phyloP scores from a whole-genome alignment of 805 yeast species.

The Sugiyamaella chiloensis region DNA sequence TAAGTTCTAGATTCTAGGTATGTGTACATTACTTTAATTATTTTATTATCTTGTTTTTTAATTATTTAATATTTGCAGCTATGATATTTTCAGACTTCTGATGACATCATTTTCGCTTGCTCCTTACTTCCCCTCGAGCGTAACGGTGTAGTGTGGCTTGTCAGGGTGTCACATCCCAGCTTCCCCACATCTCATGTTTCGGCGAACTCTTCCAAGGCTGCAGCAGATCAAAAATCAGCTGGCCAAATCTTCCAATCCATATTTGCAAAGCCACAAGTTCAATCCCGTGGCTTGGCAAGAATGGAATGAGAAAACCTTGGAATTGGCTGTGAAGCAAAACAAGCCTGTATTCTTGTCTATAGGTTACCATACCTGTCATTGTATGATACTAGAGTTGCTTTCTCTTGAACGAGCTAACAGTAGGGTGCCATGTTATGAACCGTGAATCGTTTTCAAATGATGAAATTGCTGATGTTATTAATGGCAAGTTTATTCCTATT shows the following conservation, averaged over 20 bases:
- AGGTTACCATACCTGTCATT: constrained; percentile 38
- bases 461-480: constrained; percentile 30
- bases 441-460: constrained; percentile 31
- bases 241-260: constrained; percentile 25
- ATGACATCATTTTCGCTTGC: too few species aligned
- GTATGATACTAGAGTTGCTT: constrained; percentile 12
- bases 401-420: background rate
- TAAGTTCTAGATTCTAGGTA: background rate
- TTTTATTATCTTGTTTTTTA: too few species aligned
- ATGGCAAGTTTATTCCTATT: constrained; percentile 35
- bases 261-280: constrained; percentile 26
- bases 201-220: constrained; percentile 7
- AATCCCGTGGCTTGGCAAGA: constrained; percentile 40
- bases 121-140: too few species aligned
- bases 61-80: too few species aligned
- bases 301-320: constrained; percentile 34
- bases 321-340: constrained; percentile 30
- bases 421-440: constrained; percentile 38
- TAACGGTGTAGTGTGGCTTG: too few species aligned
- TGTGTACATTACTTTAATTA: too few species aligned
- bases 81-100: too few species aligned
- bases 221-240: constrained; percentile 18
- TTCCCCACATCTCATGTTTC: constrained; percentile 7
- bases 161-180: too few species aligned
- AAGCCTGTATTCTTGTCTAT: constrained; percentile 38